phyloP scores from a whole-genome alignment of 202 grass and related monocot species.

The Elaeis oleifera region DNA sequence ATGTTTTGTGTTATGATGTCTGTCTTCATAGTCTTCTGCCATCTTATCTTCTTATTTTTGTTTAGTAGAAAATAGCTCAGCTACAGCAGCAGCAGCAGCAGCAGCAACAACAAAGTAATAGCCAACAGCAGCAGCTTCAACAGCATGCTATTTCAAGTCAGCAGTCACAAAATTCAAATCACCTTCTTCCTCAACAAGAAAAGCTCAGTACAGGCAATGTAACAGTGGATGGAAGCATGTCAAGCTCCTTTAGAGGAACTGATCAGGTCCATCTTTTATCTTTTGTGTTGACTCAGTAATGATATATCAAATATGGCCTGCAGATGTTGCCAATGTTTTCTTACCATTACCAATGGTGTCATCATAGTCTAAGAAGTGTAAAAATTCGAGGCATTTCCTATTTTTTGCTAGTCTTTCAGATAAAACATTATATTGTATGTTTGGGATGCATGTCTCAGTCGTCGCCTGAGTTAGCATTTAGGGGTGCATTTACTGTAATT shows the following conservation, averaged over 20 bases:
- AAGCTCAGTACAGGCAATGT: conserved; percentile 61
- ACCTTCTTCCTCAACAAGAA: conserved; percentile 69
- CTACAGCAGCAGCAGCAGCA: conserved; percentile 60
- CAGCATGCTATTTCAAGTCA: conserved; percentile 84
- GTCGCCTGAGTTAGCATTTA: too few relatives aligned
- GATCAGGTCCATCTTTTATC: conserved; percentile 55
- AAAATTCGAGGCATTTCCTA: too few relatives aligned
- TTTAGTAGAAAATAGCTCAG: conserved; percentile 98
- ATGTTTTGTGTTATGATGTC: too few relatives aligned
- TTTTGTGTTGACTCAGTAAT: too few relatives aligned
- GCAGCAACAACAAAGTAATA: conserved; percentile 26
- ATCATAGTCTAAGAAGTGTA: too few relatives aligned
- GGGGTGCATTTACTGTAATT: too few relatives aligned
- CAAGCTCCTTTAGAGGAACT: conserved; percentile 56
- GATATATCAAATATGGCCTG: too few relatives aligned
- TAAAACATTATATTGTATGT: too few relatives aligned
- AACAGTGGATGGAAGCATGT: conserved; percentile 67
- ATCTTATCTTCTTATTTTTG: conserved; percentile 62
- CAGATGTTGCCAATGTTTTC: not conserved
- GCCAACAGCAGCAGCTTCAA: conserved; percentile 53
- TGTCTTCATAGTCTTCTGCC: too few relatives aligned
- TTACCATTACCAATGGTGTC: too few relatives aligned
- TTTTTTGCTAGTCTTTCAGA: too few relatives aligned
- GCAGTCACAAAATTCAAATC: conserved; percentile 88
- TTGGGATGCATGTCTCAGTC: too few relatives aligned